Percentiles rank a stretch among this genome's conserved stretches.
These are phyloP conservation scores for Leptographium galeiforme DNA, from an alignment of 2,329 filamentous ascomycete species.

Conservation along the genomic window DNA sequence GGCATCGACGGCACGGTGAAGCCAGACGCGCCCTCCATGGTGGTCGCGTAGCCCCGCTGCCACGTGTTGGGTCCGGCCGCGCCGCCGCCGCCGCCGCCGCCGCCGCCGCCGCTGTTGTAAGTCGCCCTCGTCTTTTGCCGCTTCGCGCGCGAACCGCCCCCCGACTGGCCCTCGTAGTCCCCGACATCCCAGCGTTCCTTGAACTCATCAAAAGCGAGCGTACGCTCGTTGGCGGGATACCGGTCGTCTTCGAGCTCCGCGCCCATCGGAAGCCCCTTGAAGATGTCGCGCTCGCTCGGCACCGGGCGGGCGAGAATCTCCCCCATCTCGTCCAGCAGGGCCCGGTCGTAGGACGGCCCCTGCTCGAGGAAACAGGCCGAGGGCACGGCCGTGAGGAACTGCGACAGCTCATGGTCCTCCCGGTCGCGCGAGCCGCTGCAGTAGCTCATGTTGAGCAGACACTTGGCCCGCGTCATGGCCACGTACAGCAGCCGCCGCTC, in stretches of 20 bases:
- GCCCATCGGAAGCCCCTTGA: conserved; percentile 36
- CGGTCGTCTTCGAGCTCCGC: conserved; percentile 51
- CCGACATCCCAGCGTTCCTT: conserved; percentile 9
- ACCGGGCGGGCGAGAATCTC: conserved; percentile 54
- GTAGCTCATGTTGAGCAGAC: conserved; percentile 72
- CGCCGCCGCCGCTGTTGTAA: conserved; percentile 8
- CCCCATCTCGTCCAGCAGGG: conserved; percentile 51
- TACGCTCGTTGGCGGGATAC: conserved; percentile 47
- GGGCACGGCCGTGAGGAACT: conserved; percentile 51
- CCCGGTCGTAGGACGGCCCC: conserved; percentile 56
- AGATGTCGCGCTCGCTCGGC: conserved; percentile 42
- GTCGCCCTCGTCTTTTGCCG: conserved; percentile 10
- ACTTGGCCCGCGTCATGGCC: conserved; percentile 88
- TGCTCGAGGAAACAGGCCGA: conserved; percentile 31
- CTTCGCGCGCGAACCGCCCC: conserved; percentile 4
- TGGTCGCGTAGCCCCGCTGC: conserved; percentile 39
- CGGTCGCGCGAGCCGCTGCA: conserved; percentile 14
- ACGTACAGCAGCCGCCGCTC: conserved; percentile 85
- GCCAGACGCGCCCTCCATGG: conserved; percentile 43
- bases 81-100: conserved; percentile 12
- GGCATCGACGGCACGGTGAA: conserved; percentile 46
- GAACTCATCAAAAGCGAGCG: neutral
- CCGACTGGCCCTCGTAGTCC: neutral
- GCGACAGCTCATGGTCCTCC: conserved; percentile 48
- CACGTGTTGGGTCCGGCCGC: conserved; percentile 19